Evolutionary conservation across 2,329 filamentous ascomycete species (phyloP), one percentile per base, ranked within the genome.

Genomic region (Dothideomycetes sp.): DNA sequence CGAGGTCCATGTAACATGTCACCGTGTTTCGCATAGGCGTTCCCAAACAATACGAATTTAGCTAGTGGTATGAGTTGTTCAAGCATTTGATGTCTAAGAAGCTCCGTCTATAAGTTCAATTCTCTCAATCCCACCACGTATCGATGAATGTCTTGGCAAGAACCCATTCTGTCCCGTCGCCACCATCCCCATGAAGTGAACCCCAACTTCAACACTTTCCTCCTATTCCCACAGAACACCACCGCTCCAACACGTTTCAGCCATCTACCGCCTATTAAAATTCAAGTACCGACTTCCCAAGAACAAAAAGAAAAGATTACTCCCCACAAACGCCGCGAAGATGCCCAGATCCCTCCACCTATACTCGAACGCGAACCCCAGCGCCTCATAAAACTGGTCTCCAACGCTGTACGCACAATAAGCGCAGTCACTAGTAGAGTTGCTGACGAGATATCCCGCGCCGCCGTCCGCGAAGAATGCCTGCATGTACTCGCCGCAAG

Each of bases 311-410:
- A 84, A 71, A 52, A 91, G 54, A 58, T 93, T 94, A 54, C 79
- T 86, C 11, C 63, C 84, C 38, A 93, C 71, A 53, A 87, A 94
- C 1, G 79, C 81, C 22, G 73, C 49, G 49, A 80, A 81, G 45
- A 94, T 93, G 2, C 85, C 87, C 41, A 91, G 46, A 50, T 94
- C 85, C 40, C 86, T 73, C 86, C 86, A 94, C 12, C 86, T 67
- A 47, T 83, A 61, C 32, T 65, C 63, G 51, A 80, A 94, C 2
- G 63, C 65, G 52, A 93, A 72, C 2, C 72, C 70, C 14, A 93
- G 69, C 0, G 75, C 69, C 38, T 65, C 55, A 55, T 84, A 52
- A 55, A 68, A 70, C 19, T 52, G 44, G 39, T 70, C 65, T 18
- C 65, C 68, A 46, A 53, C 51, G 36, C 46, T 37, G 31, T 66